Percentiles rank a stretch among this genome's conserved stretches.
phyloP scores from a whole-genome alignment of 2,329 filamentous ascomycete species.

The Trichoderma brevicompactum region DNA sequence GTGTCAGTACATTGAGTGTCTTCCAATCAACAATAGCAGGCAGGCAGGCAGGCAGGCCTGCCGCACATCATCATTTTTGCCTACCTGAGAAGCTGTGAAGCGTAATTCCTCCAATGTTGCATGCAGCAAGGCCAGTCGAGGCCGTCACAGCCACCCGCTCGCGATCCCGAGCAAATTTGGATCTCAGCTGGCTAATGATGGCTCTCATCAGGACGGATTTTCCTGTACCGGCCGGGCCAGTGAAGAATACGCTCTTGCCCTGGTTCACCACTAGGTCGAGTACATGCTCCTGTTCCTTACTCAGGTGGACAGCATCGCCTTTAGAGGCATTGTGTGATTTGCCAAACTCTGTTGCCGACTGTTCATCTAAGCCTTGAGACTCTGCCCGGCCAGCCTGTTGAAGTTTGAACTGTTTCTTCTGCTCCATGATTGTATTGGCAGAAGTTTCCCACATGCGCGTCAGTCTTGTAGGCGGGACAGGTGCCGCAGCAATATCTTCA shows the following conservation, averaged over 20 bases:
- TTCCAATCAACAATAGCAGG: background rate
- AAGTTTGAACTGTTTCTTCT: conserved; percentile 73
- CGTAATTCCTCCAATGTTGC: conserved; percentile 94
- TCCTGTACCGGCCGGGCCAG: conserved; percentile 92
- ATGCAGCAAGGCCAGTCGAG: conserved; percentile 92
- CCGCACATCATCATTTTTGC: background rate
- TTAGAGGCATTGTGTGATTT: conserved; percentile 41
- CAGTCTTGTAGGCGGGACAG: conserved; percentile 42
- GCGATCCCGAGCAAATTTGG: conserved; percentile 74
- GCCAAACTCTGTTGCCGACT: conserved; percentile 31
- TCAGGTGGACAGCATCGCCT: conserved; percentile 68
- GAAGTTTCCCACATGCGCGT: conserved; percentile 70
- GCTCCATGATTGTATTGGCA: conserved; percentile 74
- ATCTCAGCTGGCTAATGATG: conserved; percentile 80
- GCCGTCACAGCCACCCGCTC: conserved; percentile 92
- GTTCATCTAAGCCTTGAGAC: conserved; percentile 34
- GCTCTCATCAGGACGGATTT: conserved; percentile 95
- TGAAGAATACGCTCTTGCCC: conserved; percentile 93
- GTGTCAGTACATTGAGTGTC: conserved; percentile 4
- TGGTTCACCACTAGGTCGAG: conserved; percentile 79
- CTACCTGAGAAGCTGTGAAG: conserved; percentile 89
- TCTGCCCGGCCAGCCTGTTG: conserved; percentile 48
- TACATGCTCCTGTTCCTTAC: conserved; percentile 83
- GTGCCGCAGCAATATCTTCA: background rate
- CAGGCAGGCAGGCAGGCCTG: background rate